Conservation (phyloP, 768 basidiomycete species). For the Leccinum olivaceopallidum region DNA sequence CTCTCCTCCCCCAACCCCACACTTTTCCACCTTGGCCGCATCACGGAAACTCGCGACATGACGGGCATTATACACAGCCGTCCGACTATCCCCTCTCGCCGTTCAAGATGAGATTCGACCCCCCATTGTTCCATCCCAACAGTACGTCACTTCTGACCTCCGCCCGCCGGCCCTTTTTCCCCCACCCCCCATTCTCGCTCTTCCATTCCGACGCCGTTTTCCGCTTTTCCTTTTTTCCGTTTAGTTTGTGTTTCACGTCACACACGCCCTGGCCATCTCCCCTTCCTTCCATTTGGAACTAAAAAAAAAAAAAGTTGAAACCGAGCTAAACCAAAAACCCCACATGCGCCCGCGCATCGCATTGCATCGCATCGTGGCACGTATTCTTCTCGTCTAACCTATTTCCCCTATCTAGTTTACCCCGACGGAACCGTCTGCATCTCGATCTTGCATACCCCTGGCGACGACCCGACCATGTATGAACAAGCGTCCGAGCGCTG, state of each 20-base stretch:
- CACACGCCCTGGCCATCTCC: not conserved
- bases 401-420: slow-evolving; percentile 64
- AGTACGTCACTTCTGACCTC: slow-evolving; percentile 52
- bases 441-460: slow-evolving; percentile 94
- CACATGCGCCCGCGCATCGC: not conserved
- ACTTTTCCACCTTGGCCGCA: not conserved
- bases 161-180: too few species aligned
- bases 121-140: slow-evolving; percentile 96
- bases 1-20: not conserved
- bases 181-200: too few species aligned
- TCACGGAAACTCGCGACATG: not conserved
- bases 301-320: not conserved
- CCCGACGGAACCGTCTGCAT: slow-evolving; percentile 97
- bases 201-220: not conserved
- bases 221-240: not conserved
- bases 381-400: not conserved
- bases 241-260: not conserved
- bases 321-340: not conserved
- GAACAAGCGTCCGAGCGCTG: slow-evolving; percentile 95
- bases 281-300: not conserved
- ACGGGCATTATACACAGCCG: slow-evolving; percentile 45
- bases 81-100: slow-evolving; percentile 95
- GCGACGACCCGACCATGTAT: slow-evolving; percentile 90
- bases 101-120: slow-evolving; percentile 99
- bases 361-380: not conserved